A percentile compares a stretch with the other conserved stretches of the same genome.
Conservation (phyloP, 176 grass and related monocot species). For the Aechmea fasciata region DNA sequence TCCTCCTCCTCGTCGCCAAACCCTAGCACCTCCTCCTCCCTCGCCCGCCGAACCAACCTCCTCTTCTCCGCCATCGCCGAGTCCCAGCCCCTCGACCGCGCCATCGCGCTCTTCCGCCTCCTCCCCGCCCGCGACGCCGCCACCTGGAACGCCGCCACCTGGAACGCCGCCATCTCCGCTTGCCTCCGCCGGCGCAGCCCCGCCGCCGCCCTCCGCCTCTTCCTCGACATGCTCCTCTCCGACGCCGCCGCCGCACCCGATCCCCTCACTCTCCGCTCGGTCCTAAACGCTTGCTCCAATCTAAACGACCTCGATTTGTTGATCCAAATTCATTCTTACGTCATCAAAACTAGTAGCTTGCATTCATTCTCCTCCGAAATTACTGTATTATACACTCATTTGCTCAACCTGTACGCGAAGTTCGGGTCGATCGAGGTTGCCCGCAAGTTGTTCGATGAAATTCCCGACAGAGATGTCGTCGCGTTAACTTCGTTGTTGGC, state of each 20-base stretch:
- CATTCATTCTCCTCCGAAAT: constrained; percentile 10
- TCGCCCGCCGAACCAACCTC: constrained; percentile 13
- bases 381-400: constrained; percentile 15
- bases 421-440: constrained; percentile 20
- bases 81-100: constrained; percentile 12
- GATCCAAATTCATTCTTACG: constrained; percentile 30
- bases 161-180: constrained; percentile 38
- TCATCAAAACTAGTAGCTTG: constrained; percentile 3
- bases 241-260: constrained; percentile 8
- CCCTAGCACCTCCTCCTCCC: neutral
- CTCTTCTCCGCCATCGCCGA: constrained; percentile 29
- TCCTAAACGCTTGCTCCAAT: constrained; percentile 17
- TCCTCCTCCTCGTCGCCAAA: no score
- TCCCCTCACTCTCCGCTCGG: constrained; percentile 21
- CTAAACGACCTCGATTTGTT: constrained; percentile 6
- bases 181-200: constrained; percentile 16
- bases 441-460: constrained; percentile 24
- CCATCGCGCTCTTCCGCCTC: constrained; percentile 29
- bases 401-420: neutral
- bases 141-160: constrained; percentile 35
- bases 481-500: constrained; percentile 21
- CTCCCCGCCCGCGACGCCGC: constrained; percentile 32
- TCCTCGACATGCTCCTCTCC: constrained; percentile 28
- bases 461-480: constrained; percentile 28
- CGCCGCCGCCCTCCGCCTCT: constrained; percentile 13